These are phyloP conservation scores for Mucor racemosus DNA, from an alignment of 371 early-diverging fungal genomes.

Conservation along the genomic window DNA sequence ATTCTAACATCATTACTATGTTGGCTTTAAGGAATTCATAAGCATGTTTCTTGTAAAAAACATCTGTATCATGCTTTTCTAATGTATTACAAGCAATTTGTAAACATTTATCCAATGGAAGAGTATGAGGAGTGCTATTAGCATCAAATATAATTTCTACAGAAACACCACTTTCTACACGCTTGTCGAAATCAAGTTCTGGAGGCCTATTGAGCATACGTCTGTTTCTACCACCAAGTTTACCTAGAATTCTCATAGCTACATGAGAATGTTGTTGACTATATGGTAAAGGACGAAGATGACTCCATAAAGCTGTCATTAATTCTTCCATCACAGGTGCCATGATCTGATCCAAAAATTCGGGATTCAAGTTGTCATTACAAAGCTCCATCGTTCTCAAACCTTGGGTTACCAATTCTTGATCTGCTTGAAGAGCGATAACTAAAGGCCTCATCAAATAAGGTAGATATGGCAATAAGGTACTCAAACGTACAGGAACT, in stretches of 20 bases:
- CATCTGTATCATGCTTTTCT: constrained; percentile 53
- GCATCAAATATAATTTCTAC: constrained; percentile 68
- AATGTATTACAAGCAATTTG: constrained; percentile 65
- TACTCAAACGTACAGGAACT: constrained; percentile 96
- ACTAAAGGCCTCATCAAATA: constrained; percentile 97
- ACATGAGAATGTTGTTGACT: constrained; percentile 82
- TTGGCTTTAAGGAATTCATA: constrained; percentile 75
- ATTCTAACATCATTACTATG: constrained; percentile 71
- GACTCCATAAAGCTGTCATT: constrained; percentile 92
- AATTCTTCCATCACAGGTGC: constrained; percentile 92
- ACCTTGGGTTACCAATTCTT: constrained; percentile 93
- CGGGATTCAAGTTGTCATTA: constrained; percentile 96
- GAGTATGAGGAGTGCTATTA: constrained; percentile 51
- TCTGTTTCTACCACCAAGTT: constrained; percentile 93
- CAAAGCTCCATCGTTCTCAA: constrained; percentile 97
- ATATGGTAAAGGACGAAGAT: constrained; percentile 86
- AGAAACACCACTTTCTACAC: constrained; percentile 65
- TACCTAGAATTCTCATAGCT: constrained; percentile 96
- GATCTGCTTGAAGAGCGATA: constrained; percentile 88
- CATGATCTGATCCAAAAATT: constrained; percentile 97
- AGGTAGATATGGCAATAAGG: constrained; percentile 93
- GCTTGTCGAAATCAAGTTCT: constrained; percentile 51
- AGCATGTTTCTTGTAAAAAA: constrained; percentile 68
- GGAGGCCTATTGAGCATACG: constrained; percentile 75
- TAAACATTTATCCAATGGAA: constrained; percentile 62